Evolutionary conservation across 1,139 yeast genomes (phyloP), one percentile per base, ranked within the genome.

Genomic region (Zygosaccharomyces sapae): DNA sequence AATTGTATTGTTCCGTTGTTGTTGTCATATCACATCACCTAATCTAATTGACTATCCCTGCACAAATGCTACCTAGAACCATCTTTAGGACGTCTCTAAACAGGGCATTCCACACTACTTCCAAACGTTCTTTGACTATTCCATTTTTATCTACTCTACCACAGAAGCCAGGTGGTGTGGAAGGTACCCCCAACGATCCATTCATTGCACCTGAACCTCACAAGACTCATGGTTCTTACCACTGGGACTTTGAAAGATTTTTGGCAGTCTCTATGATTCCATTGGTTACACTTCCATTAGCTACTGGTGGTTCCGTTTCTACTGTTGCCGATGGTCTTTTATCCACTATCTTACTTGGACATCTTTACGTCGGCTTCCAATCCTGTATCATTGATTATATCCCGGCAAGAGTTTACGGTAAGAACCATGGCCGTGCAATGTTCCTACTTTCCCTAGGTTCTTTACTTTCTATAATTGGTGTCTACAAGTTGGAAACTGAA

Each of bases 311-410:
- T 12, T 66, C 73, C 9, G 62, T 69, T 44, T 70, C 83, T 58
- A 62, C 80, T 50, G 66, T 69, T 5, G 59, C 79, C 10, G 94
- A 85, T 66, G 71, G 87, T 8, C 55, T 77, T 2, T 71, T 83
- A 58, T 73, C 82, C 16, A 69, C 80, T 16, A 67, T 79, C 20
- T 63, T 83, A 51, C 70, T 84, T 58, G 75, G 79, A 55, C 92
- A 85, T 66, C 73, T 81, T 50, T 80, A 76, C 65, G 78, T 81
- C 56, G 94, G 92, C 27, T 77, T 84, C 71, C 83, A 83, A 67
- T 72, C 86, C 41, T 85, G 92, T 74, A 84, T 86, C 57, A 80
- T 79, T 50, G 95, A 86, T 68, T 86, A 86, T 70, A 81, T 86
- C 47, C 89, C 89, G 34, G 66, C 71, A 55, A 74, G 94, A 70